phyloP scores from a whole-genome alignment of 2,329 filamentous ascomycete species.

The Orbilia javanica region DNA sequence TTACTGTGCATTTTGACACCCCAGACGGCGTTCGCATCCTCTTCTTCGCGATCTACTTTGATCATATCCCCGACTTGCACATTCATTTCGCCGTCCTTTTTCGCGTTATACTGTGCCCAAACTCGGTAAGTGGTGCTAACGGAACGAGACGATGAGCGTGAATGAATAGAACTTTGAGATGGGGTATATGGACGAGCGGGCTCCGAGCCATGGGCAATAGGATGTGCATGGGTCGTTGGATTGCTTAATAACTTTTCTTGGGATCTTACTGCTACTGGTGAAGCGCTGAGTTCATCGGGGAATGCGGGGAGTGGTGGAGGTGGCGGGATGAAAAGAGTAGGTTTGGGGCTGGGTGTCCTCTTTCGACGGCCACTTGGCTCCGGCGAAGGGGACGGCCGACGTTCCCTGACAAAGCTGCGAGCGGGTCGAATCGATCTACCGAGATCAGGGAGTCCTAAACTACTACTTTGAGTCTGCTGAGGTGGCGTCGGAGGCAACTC shows the following conservation, averaged over 20 bases:
- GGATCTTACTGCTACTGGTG: constrained; percentile 29
- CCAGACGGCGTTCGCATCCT: constrained; percentile 38
- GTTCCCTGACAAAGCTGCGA: constrained; percentile 48
- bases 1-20: constrained; percentile 52
- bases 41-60: constrained; percentile 52
- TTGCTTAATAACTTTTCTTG: constrained; percentile 32
- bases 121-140: constrained; percentile 43
- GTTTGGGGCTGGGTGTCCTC: constrained; percentile 38
- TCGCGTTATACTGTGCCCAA: constrained; percentile 55
- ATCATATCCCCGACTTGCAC: constrained; percentile 54
- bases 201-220: not conserved
- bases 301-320: constrained; percentile 52
- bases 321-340: constrained; percentile 45
- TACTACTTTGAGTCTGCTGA: constrained; percentile 7
- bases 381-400: constrained; percentile 33
- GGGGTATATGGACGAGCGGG: not conserved
- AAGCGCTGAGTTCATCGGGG: constrained; percentile 41
- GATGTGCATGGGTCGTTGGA: not conserved
- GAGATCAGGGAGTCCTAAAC: constrained; percentile 9
- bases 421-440: constrained; percentile 35
- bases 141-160: constrained; percentile 38
- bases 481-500: not conserved
- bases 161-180: constrained; percentile 15
- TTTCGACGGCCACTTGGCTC: constrained; percentile 18
- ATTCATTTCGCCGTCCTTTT: constrained; percentile 42